phyloP scores from a whole-genome alignment of 495 filamentous ascomycete genomes.

The Extremus antarcticus region DNA sequence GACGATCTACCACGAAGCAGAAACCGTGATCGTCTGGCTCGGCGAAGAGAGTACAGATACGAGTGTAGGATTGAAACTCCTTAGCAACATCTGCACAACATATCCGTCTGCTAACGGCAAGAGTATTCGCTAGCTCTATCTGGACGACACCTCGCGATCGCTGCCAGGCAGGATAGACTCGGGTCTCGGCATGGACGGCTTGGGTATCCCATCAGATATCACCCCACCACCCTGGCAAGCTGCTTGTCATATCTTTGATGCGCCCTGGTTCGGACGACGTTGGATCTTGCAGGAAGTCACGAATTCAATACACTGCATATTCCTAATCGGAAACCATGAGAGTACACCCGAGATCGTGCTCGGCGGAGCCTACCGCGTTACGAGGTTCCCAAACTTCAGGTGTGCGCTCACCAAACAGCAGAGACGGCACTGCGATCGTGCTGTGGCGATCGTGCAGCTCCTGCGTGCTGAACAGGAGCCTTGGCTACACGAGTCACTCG shows the following conservation, averaged over 20 bases:
- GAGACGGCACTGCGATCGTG: background rate
- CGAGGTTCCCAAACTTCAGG: background rate
- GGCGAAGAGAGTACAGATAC: slow-evolving; percentile 2
- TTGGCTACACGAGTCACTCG: background rate
- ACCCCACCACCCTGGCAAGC: background rate
- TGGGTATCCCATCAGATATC: background rate
- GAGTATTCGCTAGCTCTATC: background rate
- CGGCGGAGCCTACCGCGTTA: background rate
- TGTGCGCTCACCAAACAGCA: background rate
- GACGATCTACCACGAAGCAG: slow-evolving; percentile 13
- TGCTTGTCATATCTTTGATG: background rate
- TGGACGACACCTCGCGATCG: background rate
- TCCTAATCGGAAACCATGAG: background rate
- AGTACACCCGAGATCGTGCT: background rate
- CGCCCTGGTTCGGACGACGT: background rate
- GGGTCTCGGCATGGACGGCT: background rate
- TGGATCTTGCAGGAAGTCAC: background rate
- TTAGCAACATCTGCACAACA: background rate
- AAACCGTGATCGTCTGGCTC: slow-evolving; percentile 18
- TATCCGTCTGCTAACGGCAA: background rate
- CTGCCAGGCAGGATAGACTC: background rate
- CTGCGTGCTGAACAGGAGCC: background rate
- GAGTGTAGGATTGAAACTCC: background rate
- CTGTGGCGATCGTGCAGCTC: background rate
- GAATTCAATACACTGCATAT: background rate